These are phyloP conservation scores for Dalbergia cochinchinensis DNA, from an alignment of 306 rosid species.

Conservation along the genomic window DNA sequence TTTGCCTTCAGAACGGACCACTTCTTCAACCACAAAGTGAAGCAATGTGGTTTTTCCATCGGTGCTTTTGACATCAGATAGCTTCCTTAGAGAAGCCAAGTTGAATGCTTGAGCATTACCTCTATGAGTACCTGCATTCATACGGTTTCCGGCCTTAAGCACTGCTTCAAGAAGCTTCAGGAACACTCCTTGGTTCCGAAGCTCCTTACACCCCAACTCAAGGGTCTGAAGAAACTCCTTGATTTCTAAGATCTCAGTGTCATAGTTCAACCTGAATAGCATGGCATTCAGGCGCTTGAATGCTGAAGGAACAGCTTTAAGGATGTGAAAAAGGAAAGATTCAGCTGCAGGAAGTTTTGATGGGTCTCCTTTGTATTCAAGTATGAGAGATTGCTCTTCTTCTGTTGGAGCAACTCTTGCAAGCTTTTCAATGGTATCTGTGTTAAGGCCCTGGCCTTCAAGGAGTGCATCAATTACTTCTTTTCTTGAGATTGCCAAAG, in stretches of 20 bases:
- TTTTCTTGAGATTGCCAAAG: constrained; percentile 64
- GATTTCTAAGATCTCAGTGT: constrained; percentile 61
- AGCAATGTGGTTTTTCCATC: constrained; percentile 94
- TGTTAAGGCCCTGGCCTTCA: constrained; percentile 78
- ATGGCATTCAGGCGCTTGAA: constrained; percentile 78
- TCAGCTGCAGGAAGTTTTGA: constrained; percentile 80
- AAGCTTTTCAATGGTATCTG: constrained; percentile 84
- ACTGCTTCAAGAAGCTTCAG: constrained; percentile 92
- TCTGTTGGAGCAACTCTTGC: constrained; percentile 70
- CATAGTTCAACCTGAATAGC: constrained; percentile 74
- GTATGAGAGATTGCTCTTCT: constrained; percentile 75
- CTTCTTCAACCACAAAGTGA: constrained; percentile 95
- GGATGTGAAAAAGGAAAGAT: constrained; percentile 73
- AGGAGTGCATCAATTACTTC: constrained; percentile 71
- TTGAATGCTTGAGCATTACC: constrained; percentile 97
- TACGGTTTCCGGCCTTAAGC: constrained; percentile 92
- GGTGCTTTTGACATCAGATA: constrained; percentile 83
- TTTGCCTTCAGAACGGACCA: constrained; percentile 89
- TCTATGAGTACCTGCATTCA: constrained; percentile 94
- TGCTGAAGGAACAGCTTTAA: constrained; percentile 84
- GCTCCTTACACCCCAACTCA: constrained; percentile 85
- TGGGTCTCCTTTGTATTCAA: constrained; percentile 69
- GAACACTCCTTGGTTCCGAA: constrained; percentile 77
- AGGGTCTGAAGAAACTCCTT: constrained; percentile 69
- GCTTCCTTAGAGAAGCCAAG: constrained; percentile 81